phyloP scores from a whole-genome alignment of 352 stramenopile species.

The Pythium grandisporangium region DNA sequence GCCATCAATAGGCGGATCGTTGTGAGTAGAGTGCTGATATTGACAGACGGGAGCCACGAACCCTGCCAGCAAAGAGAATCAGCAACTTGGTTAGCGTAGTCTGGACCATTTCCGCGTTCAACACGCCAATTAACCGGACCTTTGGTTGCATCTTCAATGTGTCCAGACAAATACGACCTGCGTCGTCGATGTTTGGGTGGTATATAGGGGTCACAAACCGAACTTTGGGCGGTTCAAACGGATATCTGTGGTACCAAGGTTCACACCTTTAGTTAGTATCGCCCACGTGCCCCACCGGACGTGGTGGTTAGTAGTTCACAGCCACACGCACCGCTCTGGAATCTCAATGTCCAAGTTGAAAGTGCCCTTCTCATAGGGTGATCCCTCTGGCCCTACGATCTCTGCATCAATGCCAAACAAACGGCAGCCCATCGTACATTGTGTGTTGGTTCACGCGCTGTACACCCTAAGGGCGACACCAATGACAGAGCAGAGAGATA shows the following conservation, averaged over 20 bases:
- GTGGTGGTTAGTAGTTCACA: no score
- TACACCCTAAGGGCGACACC: no score
- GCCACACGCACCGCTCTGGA: conserved; percentile 46
- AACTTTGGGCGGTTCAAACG: conserved; percentile 78
- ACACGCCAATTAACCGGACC: no score
- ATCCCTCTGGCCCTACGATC: conserved; percentile 71
- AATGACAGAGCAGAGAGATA: neutral
- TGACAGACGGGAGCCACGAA: conserved; percentile 88
- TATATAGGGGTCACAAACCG: conserved; percentile 75
- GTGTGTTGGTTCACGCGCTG: no score
- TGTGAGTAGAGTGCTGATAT: conserved; percentile 85
- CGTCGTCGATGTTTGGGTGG: conserved; percentile 82
- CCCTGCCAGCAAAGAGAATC: conserved; percentile 25
- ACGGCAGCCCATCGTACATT: neutral
- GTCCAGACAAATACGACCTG: conserved; percentile 85
- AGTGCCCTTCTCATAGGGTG: conserved; percentile 71
- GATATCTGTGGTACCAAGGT: no score
- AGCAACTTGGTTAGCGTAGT: no score
- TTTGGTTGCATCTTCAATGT: conserved; percentile 89
- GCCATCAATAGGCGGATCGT: conserved; percentile 88
- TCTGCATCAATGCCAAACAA: conserved; percentile 22
- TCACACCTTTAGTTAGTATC: no score
- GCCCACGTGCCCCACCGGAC: no score
- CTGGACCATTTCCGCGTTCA: no score
- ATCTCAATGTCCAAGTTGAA: conserved; percentile 71